Evolutionary conservation across 2,329 filamentous ascomycete species (phyloP).

Genomic region (Pseudocercospora cruenta): DNA sequence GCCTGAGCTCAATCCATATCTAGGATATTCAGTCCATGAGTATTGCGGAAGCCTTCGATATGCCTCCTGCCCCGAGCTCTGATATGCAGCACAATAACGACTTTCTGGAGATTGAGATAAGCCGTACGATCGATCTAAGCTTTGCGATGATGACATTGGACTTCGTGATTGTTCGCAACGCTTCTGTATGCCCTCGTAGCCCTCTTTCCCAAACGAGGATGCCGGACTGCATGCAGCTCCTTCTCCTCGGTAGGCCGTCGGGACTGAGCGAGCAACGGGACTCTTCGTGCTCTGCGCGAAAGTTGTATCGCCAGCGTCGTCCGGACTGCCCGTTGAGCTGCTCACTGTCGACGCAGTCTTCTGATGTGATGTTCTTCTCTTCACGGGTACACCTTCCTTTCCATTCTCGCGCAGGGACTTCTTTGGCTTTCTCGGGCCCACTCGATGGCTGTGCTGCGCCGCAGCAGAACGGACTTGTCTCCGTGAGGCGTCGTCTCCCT

Average conservation of each 20-base stretch:
- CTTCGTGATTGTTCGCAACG: neutral
- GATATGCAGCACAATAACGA: neutral
- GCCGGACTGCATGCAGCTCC: neutral
- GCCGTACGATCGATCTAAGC: neutral
- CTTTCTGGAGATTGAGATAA: neutral
- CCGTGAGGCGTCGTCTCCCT: constrained; percentile 26
- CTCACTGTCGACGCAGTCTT: neutral
- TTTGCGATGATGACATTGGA: neutral
- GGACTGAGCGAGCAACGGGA: neutral
- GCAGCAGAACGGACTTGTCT: constrained; percentile 30
- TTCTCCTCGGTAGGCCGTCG: neutral
- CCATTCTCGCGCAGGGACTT: constrained; percentile 1
- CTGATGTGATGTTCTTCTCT: neutral
- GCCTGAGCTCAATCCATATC: constrained; percentile 18
- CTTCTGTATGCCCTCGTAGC: neutral
- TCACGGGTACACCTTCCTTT: neutral
- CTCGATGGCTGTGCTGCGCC: constrained; percentile 27
- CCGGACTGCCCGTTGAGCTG: neutral
- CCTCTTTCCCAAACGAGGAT: neutral
- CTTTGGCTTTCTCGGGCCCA: constrained; percentile 30
- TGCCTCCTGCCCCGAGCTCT: neutral
- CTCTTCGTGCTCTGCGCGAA: neutral
- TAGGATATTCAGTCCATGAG: constrained; percentile 25
- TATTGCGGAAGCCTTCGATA: constrained; percentile 19
- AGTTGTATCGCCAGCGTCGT: neutral